phyloP scores from a whole-genome alignment of 2,329 filamentous ascomycete genomes.

The Calonectria ilicicola region DNA sequence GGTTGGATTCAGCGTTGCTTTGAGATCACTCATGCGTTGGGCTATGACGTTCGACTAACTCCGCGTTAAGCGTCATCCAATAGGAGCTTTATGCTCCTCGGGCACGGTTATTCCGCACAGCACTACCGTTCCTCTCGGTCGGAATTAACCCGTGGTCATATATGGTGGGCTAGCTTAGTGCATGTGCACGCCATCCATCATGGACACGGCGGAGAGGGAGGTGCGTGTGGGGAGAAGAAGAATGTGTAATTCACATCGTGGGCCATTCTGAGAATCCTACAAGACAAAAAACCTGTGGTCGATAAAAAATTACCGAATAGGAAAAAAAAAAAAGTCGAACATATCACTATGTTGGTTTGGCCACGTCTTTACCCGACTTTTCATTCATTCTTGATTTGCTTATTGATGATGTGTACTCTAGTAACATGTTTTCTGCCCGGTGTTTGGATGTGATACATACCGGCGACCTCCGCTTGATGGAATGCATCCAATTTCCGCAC shows the following conservation, averaged over 20 bases:
- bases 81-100: background rate
- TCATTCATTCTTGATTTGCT: too few relatives aligned
- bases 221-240: background rate
- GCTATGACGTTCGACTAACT: background rate
- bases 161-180: background rate
- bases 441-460: too few relatives aligned
- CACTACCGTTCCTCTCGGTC: background rate
- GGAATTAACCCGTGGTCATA: constrained; percentile 3
- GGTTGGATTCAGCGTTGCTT: background rate
- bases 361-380: too few relatives aligned
- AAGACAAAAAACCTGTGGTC: too few relatives aligned
- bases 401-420: too few relatives aligned
- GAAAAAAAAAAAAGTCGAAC: too few relatives aligned
- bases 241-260: background rate
- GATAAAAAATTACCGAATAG: too few relatives aligned
- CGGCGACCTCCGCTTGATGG: too few relatives aligned
- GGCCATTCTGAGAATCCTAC: background rate
- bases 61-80: background rate
- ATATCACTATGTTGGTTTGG: too few relatives aligned
- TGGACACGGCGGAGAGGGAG: background rate
- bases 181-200: background rate
- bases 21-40: background rate
- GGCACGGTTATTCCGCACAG: background rate
- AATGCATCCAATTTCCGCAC: too few relatives aligned
- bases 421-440: too few relatives aligned